phyloP scores from a whole-genome alignment of 1,139 yeast species.

The Hansenula lynferdii region DNA sequence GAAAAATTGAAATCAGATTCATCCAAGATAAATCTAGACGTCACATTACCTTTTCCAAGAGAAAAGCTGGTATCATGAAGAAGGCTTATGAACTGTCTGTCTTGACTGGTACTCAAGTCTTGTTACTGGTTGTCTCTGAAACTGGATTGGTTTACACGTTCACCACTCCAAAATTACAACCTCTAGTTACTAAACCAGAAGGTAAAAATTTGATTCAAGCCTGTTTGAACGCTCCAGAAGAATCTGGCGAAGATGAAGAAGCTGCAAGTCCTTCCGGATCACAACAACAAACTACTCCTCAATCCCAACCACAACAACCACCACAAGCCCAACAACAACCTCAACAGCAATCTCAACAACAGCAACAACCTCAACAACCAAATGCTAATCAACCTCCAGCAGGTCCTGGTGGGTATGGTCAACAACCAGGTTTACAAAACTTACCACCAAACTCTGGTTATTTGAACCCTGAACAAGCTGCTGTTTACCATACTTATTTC shows the following conservation, averaged over 20 bases:
- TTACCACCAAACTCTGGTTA: constrained; percentile 46
- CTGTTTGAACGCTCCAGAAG: constrained; percentile 91
- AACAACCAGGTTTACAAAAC: constrained; percentile 26
- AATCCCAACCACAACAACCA: constrained; percentile 16
- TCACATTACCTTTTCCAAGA: constrained; percentile 94
- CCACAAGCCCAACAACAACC: constrained; percentile 19
- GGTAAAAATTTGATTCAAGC: constrained; percentile 97
- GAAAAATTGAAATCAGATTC: constrained; percentile 95
- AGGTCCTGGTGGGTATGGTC: constrained; percentile 18
- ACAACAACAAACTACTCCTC: constrained; percentile 17
- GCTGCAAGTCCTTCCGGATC: constrained; percentile 20
- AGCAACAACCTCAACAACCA: constrained; percentile 20
- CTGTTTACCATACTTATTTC: constrained; percentile 57
- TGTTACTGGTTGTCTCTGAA: constrained; percentile 89
- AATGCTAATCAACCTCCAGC: constrained; percentile 12
- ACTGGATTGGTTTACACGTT: constrained; percentile 98
- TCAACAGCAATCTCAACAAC: constrained; percentile 26
- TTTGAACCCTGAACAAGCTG: constrained; percentile 44
- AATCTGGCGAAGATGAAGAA: constrained; percentile 58
- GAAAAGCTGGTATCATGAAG: constrained; percentile 99
- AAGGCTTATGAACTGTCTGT: constrained; percentile 96
- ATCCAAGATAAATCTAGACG: constrained; percentile 97
- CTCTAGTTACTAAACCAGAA: constrained; percentile 93
- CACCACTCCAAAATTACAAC: constrained; percentile 97
- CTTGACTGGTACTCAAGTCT: constrained; percentile 93